Base-by-base conservation (phyloP, 352 stramenopile genomes). In the Phytophthora crassamura region DNA sequence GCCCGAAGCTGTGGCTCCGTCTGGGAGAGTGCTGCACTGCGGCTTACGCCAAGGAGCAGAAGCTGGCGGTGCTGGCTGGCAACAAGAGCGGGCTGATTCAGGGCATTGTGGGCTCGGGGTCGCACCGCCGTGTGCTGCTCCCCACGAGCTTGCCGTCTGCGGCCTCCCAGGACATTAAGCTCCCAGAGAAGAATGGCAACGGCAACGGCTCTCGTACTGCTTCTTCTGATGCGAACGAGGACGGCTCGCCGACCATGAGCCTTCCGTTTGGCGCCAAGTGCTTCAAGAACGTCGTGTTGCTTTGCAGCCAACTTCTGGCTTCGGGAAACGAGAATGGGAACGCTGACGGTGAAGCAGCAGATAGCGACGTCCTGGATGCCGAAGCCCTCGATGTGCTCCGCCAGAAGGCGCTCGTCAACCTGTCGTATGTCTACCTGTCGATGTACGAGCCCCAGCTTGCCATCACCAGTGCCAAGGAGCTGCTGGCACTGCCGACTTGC, bases 11-110 rank as follows among this genome's bases (percentile, higher is more conserved):
- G 39, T 98, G 92, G 92, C 80, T 98, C 7, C 88, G 92, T 7
- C 89, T 97, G 65, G 92, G 91, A 5, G 92, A 98, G 74, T 97
- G 91, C 71, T 96, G 91, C 64, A 96, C 94, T 20, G 84, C 86
- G 4, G 84, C 86, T 16, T 93, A 89, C 54, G 86, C 85, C 0
- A 81, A 93, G 64, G 81, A 93, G 53, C 74, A 88, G 41, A 88
- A 87, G 16, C 28, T 90, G 7, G 61, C 75, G 14, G 68, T 78
- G 7, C 67, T 77, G 2, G 76, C 82, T 33, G 78, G 82, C 41
- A 90, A 93, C 80, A 94, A 93, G 73, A 96, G 86, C 33, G 84
- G 84, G 14, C 45, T 96, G 52, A 91, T 95, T 59, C 79, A 91
- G 54, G 78, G 77, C 14, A 84, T 96, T 50, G 74, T 95, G 2